Conservation (phyloP, 73 alveolate species). For the Paramecium primaurelia region DNA sequence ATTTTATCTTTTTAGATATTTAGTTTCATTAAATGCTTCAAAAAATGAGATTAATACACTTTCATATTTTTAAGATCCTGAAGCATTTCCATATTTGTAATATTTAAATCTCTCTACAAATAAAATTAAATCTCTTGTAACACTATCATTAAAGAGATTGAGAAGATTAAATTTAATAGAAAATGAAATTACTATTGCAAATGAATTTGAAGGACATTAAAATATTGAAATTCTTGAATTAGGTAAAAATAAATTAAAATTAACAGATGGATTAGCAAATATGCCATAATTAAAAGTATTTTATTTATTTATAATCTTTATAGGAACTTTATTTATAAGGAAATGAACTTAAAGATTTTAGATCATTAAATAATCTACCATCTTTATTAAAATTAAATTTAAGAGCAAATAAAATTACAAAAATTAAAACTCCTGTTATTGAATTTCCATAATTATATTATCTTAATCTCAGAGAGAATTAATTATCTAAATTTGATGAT, state of each 20-base stretch:
- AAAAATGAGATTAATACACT: conserved; percentile 24
- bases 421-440: conserved; percentile 39
- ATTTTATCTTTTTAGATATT: neutral
- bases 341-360: conserved; percentile 20
- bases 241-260: conserved; percentile 14
- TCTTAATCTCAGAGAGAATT: conserved; percentile 35
- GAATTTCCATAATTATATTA: neutral
- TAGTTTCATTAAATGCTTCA: neutral
- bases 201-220: conserved; percentile 13
- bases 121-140: neutral
- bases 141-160: neutral
- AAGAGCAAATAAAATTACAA: conserved; percentile 40
- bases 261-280: neutral
- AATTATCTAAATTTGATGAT: conserved; percentile 45
- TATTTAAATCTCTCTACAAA: conserved; percentile 3
- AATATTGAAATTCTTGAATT: conserved; percentile 12
- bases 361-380: conserved; percentile 7
- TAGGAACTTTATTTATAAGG: conserved; percentile 40
- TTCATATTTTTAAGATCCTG: neutral
- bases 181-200: neutral
- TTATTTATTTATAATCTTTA: neutral
- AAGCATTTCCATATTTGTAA: neutral
- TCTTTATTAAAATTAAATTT: conserved; percentile 26
- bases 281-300: conserved; percentile 16
- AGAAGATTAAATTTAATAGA: conserved; percentile 36